These are phyloP conservation scores for Alternaria infectoria DNA, from an alignment of 2,329 filamentous ascomycete species.

Conservation along the genomic window DNA sequence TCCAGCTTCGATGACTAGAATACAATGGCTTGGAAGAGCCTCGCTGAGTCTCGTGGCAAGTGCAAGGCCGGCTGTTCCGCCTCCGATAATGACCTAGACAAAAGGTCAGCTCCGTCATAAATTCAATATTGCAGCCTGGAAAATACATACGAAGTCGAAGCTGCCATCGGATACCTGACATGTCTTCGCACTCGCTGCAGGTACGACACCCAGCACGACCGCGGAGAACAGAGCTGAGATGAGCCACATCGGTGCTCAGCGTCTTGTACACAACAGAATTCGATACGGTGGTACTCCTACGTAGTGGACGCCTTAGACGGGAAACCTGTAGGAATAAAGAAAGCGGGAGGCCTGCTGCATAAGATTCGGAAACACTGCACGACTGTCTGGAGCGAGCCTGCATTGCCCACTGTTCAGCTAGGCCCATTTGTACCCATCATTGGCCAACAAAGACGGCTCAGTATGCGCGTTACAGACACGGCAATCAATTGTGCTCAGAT, in stretches of 20 bases:
- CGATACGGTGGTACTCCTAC: neutral
- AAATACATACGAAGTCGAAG: conserved; percentile 7
- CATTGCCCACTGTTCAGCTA: neutral
- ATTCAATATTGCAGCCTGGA: neutral
- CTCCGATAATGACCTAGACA: conserved; percentile 17
- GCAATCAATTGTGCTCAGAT: neutral
- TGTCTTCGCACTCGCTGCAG: neutral
- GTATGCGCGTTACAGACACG: neutral
- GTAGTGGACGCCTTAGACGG: neutral
- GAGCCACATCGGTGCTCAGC: neutral
- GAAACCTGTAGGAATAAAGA: neutral
- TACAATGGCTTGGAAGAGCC: conserved; percentile 22
- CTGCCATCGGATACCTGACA: neutral
- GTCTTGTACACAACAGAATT: neutral
- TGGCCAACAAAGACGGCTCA: neutral
- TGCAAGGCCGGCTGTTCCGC: conserved; percentile 28
- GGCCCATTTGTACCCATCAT: neutral
- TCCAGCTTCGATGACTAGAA: conserved; percentile 30
- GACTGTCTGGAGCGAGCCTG: neutral
- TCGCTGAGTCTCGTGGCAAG: conserved; percentile 35
- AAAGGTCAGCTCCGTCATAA: neutral
- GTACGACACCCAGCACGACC: neutral
- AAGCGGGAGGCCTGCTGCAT: neutral
- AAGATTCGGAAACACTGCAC: no score
- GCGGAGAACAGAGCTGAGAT: neutral